Conservation (phyloP, 768 basidiomycete species). For the Termitomyces sp. region DNA sequence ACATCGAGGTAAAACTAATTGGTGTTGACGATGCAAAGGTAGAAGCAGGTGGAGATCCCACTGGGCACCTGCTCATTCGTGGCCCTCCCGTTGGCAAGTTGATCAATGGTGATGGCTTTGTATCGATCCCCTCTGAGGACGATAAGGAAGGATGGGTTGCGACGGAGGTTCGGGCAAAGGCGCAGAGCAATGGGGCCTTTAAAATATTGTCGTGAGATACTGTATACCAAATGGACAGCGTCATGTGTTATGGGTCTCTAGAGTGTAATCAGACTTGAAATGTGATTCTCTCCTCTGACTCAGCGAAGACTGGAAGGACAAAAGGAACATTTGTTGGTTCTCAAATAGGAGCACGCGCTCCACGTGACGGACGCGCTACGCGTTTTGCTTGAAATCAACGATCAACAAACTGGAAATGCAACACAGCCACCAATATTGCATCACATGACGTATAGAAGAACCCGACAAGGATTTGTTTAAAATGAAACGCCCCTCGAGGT, state of each 20-base stretch:
- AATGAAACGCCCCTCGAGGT: conserved; percentile 16
- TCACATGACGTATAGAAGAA: conserved; percentile 19
- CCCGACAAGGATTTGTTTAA: conserved; percentile 20
- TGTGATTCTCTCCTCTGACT: background rate
- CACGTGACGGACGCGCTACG: conserved; percentile 20
- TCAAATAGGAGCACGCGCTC: conserved; percentile 6
- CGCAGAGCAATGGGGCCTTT: conserved; percentile 69
- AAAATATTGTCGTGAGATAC: conserved; percentile 19
- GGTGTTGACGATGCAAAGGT: conserved; percentile 61
- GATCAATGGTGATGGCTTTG: conserved; percentile 36
- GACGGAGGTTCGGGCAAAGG: conserved; percentile 38
- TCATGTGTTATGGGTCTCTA: background rate
- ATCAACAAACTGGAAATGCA: conserved; percentile 36
- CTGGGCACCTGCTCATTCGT: conserved; percentile 54
- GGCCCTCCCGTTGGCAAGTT: conserved; percentile 70
- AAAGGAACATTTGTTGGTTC: background rate
- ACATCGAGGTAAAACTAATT: conserved; percentile 77
- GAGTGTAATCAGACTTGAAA: background rate
- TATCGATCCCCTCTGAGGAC: conserved; percentile 25
- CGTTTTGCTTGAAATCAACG: conserved; percentile 1
- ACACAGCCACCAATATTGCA: conserved; percentile 32
- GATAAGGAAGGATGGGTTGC: conserved; percentile 41
- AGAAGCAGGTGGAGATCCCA: conserved; percentile 63
- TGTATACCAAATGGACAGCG: background rate
- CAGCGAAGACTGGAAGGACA: background rate